These are phyloP conservation scores for Dalbergia cultrata DNA, from an alignment of 306 rosid species.

Conservation along the genomic window DNA sequence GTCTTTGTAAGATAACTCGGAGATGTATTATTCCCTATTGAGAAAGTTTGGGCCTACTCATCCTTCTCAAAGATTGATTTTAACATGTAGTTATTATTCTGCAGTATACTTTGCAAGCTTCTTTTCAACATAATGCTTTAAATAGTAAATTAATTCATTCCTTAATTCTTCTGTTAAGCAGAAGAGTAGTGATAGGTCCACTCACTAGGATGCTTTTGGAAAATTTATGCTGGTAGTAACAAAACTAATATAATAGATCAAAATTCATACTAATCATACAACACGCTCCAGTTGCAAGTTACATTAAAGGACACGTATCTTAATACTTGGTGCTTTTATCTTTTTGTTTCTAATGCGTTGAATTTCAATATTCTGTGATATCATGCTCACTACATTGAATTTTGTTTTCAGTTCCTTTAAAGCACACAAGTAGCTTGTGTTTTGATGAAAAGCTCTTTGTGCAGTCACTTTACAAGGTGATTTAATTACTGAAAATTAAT, in stretches of 20 bases:
- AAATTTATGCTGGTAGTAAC: slow-evolving; percentile 6
- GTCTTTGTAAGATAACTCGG: not conserved
- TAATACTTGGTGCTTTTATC: slow-evolving; percentile 1
- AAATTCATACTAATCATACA: not conserved
- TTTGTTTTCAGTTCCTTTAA: slow-evolving; percentile 64
- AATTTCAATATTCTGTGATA: not conserved
- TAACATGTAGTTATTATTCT: slow-evolving; percentile 1
- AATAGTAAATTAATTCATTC: no score
- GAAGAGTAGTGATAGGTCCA: not conserved
- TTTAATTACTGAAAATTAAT: slow-evolving; percentile 27
- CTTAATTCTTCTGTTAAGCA: not conserved
- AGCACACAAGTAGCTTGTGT: slow-evolving; percentile 73
- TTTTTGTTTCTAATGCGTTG: not conserved
- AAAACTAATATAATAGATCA: not conserved
- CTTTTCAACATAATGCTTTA: no score
- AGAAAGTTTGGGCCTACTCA: not conserved
- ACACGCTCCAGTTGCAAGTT: not conserved
- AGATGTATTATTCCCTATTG: not conserved
- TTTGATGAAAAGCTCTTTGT: slow-evolving; percentile 87
- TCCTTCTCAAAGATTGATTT: slow-evolving; percentile 11
- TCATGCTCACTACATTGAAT: slow-evolving; percentile 44
- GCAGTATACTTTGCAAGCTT: not conserved
- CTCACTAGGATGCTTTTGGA: slow-evolving; percentile 15
- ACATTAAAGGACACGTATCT: not conserved
- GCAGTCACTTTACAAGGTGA: slow-evolving; percentile 92